Percentiles rank a stretch among this genome's conserved stretches.
phyloP scores from a whole-genome alignment of 2,329 filamentous ascomycete genomes.

The Raffaelea arxii region DNA sequence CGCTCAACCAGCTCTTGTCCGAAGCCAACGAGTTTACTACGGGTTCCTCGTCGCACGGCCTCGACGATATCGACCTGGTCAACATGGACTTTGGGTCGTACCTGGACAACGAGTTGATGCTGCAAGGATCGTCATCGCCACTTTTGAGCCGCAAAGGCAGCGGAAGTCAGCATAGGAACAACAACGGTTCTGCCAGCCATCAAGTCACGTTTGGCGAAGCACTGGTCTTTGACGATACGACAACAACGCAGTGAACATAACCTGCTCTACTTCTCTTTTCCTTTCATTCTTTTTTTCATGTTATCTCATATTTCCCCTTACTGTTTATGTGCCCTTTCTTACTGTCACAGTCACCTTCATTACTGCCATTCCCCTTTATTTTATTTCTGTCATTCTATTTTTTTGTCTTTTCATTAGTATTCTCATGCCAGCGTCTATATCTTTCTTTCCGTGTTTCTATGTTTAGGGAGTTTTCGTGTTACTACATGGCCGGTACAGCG shows the following conservation, averaged over 20 bases:
- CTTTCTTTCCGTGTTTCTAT: no score
- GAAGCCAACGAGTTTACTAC: slow-evolving; percentile 38
- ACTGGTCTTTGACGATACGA: slow-evolving; percentile 12
- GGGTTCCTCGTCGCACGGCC: slow-evolving; percentile 25
- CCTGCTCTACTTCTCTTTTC: neutral
- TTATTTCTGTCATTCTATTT: neutral
- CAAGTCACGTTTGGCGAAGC: slow-evolving; percentile 15
- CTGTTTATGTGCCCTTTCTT: neutral
- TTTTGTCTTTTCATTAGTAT: neutral
- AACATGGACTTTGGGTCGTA: slow-evolving; percentile 38
- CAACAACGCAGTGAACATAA: neutral
- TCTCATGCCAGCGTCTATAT: no score
- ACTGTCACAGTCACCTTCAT: neutral
- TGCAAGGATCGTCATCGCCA: slow-evolving; percentile 42
- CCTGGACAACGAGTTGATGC: slow-evolving; percentile 34
- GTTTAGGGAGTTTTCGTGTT: no score
- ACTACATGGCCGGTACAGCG: no score
- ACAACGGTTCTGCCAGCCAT: no score
- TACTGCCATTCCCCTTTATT: neutral
- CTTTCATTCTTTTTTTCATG: neutral
- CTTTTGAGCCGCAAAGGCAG: slow-evolving; percentile 15
- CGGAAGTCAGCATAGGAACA: slow-evolving; percentile 1
- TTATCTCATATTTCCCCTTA: neutral
- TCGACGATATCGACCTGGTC: slow-evolving; percentile 33
- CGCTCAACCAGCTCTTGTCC: slow-evolving; percentile 54